phyloP scores from a whole-genome alignment of 2,329 filamentous ascomycete species.

The Diaporthe batatas region DNA sequence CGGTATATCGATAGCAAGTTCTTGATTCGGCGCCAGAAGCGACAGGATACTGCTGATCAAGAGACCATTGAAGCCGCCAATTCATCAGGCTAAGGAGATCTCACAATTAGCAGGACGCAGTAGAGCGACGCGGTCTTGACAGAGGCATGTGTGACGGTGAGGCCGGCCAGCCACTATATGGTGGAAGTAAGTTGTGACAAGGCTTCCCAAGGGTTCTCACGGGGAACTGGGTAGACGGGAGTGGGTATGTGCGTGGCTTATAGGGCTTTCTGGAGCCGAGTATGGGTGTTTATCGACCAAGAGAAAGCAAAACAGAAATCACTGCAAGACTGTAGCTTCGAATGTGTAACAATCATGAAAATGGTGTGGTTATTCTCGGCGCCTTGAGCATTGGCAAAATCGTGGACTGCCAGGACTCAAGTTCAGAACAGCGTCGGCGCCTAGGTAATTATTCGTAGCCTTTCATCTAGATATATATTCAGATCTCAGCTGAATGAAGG shows the following conservation, averaged over 20 bases:
- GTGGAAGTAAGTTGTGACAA: too few relatives aligned
- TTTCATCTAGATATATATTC: background rate
- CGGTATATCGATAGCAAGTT: constrained; percentile 14
- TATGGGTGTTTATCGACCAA: too few relatives aligned
- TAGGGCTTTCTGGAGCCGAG: too few relatives aligned
- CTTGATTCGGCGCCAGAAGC: constrained; percentile 1
- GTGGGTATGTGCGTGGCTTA: too few relatives aligned
- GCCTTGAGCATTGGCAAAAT: background rate
- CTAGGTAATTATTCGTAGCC: too few relatives aligned
- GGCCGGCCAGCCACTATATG: background rate
- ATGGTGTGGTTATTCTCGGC: background rate
- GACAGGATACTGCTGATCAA: background rate
- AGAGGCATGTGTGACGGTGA: background rate
- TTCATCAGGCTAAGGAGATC: background rate
- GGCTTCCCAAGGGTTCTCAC: too few relatives aligned
- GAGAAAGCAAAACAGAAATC: too few relatives aligned
- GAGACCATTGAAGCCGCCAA: background rate
- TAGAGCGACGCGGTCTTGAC: background rate
- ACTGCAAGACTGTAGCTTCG: too few relatives aligned
- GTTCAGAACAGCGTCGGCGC: background rate
- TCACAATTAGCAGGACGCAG: background rate
- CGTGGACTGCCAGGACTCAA: background rate
- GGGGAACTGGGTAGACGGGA: too few relatives aligned
- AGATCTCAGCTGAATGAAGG: background rate
- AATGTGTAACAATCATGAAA: background rate